A percentile compares a stretch with the other conserved stretches of the same genome.
Conservation (phyloP, 208 protist species). For the Trichomonas tenax region DNA sequence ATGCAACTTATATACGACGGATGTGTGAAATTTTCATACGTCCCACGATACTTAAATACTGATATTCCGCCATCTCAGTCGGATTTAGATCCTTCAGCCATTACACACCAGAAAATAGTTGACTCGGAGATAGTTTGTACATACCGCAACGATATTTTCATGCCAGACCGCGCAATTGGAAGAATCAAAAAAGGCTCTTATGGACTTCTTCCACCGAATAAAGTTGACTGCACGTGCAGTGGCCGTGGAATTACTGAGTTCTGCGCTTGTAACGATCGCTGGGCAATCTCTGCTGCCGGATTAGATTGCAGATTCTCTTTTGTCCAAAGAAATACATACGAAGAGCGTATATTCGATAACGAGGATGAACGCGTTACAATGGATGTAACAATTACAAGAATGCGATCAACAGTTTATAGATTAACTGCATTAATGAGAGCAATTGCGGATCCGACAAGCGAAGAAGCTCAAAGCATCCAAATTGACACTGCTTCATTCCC, state of each 20-base stretch:
- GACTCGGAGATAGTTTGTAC: not conserved
- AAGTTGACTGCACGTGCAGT: not conserved
- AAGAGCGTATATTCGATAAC: not conserved
- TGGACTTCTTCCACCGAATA: not conserved
- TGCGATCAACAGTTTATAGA: not conserved
- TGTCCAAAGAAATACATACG: not conserved
- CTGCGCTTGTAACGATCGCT: not conserved
- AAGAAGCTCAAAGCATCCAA: too few species aligned
- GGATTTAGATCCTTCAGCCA: not conserved
- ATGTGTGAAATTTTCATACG: not conserved
- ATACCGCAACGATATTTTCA: not conserved
- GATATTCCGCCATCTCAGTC: not conserved
- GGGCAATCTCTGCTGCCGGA: not conserved
- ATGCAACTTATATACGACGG: not conserved
- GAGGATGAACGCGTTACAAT: not conserved
- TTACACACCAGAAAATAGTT: not conserved
- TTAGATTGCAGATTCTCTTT: not conserved
- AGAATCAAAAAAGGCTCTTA: not conserved
- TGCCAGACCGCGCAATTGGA: not conserved
- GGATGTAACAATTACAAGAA: not conserved
- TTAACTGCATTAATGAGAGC: not conserved
- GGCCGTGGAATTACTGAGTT: not conserved
- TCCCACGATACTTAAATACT: not conserved
- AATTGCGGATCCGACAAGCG: not conserved
- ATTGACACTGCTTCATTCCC: not conserved